Base-by-base conservation (phyloP, 208 protist genomes). In the Acanthamoeba lenticulata region DNA sequence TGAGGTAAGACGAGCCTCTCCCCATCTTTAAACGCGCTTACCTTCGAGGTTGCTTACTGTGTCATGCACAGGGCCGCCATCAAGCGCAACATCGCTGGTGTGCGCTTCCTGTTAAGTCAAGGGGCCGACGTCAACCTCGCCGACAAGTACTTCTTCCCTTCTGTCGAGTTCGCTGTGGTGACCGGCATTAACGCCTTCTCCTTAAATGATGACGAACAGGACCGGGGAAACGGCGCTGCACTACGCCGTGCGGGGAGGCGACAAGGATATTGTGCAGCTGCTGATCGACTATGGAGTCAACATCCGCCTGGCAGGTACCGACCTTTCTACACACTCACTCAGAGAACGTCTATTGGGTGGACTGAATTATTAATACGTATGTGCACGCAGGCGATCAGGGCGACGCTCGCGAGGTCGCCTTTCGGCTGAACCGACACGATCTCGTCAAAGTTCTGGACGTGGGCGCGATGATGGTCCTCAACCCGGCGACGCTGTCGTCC, bases 161-260 rank as follows among this genome's bases (percentile, higher is more conserved):
- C 52, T 32, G 32, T 60, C 40, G 15, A 3, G 3, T 19, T 38
- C n/a, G 19, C 52, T 32, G 19, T 29, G 5, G 24, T 27, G 55
- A 62, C 1, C 24, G 11, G 24, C 11, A 1, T 36, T 5, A 32
- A 36, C 60, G 19, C 5, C 21, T 67, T 6, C n/a, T 67, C n/a
- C 29, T 67, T 52, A 15, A 55, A 13, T 27, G 1, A n/a, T n/a
- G 7, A 5, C 27, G 24, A 17, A 69, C 49, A 91, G 85, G 55
- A 91, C 60, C 6, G 85, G 60, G 13, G 85, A 91, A 24, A 93
- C 90, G 29, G 90, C 90, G 0, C 65, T 93, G 44, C 90, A 93
- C 32, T 93, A 93, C 65, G 90, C 90, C 0, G 90, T 93, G 21
- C 40, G 67, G 42, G 42, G 90, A 13, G 90, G 90, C 9, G 67